These are phyloP conservation scores for Begonia loranthoides DNA, from an alignment of 306 rosid species.

Conservation along the genomic window DNA sequence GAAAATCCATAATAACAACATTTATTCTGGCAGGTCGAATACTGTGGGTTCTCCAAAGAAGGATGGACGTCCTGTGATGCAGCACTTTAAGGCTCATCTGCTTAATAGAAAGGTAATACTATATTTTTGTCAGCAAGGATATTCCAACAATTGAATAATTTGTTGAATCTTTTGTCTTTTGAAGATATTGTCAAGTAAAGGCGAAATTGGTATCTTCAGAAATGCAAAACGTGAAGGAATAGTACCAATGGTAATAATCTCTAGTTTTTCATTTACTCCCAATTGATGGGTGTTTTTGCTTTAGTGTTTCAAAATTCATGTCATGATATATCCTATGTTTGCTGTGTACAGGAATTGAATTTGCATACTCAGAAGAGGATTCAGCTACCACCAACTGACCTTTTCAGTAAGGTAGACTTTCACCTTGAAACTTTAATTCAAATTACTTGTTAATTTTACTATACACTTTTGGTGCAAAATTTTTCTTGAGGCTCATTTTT, in stretches of 20 bases:
- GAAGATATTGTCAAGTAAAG: conserved; percentile 85
- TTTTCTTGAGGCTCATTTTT: conserved; percentile 1
- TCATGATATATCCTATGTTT: conserved; percentile 7
- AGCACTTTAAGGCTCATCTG: conserved; percentile 62
- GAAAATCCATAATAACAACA: background rate
- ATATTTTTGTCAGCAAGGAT: background rate
- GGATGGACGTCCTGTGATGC: conserved; percentile 28
- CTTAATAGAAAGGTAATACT: conserved; percentile 65
- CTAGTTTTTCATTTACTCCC: conserved; percentile 7
- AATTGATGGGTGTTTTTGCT: background rate
- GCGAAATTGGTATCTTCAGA: conserved; percentile 76
- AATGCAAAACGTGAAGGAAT: conserved; percentile 71
- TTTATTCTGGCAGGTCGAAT: conserved; percentile 38
- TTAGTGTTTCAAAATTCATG: background rate
- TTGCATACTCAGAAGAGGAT: conserved; percentile 54
- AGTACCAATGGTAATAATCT: conserved; percentile 60
- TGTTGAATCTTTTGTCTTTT: conserved; percentile 10
- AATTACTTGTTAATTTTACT: too few relatives aligned
- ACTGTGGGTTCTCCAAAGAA: conserved; percentile 28
- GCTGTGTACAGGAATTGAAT: conserved; percentile 56
- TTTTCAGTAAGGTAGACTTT: conserved; percentile 65
- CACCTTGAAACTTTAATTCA: background rate
- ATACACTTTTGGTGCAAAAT: background rate
- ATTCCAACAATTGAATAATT: background rate
- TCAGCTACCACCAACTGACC: conserved; percentile 66